phyloP scores from a whole-genome alignment of 805 yeast species.

The Yarrowia sp. region DNA sequence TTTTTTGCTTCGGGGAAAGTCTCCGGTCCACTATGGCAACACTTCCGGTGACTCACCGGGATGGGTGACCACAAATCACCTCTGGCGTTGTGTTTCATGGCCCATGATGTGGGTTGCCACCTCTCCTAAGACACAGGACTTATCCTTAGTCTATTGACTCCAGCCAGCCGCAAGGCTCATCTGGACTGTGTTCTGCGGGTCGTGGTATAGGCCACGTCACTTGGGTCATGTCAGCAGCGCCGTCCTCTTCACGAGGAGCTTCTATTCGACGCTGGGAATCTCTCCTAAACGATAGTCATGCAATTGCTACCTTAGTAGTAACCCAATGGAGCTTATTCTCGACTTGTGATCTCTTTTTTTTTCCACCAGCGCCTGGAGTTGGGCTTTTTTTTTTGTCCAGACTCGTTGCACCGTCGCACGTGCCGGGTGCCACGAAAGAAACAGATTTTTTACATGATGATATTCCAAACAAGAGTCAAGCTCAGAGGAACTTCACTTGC shows the following conservation, averaged over 20 bases:
- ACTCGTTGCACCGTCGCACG: slow-evolving; percentile 45
- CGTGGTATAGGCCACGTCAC: slow-evolving; percentile 15
- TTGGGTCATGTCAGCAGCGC: slow-evolving; percentile 30
- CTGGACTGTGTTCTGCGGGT: slow-evolving; percentile 37
- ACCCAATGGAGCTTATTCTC: slow-evolving; percentile 52
- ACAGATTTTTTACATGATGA: slow-evolving; percentile 44
- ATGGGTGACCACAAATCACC: slow-evolving; percentile 26
- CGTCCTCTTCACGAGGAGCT: slow-evolving; percentile 23
- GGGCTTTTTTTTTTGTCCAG: slow-evolving; percentile 2
- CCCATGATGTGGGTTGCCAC: slow-evolving; percentile 39
- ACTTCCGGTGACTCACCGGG: slow-evolving; percentile 42
- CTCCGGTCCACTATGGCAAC: slow-evolving; percentile 51
- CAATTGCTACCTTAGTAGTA: slow-evolving; percentile 47
- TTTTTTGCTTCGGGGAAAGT: slow-evolving; percentile 51
- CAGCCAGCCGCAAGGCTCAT: slow-evolving; percentile 40
- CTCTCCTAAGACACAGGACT: slow-evolving; percentile 24
- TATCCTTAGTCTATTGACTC: slow-evolving; percentile 17
- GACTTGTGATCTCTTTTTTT: slow-evolving; percentile 42
- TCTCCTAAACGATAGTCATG: slow-evolving; percentile 47
- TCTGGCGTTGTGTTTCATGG: slow-evolving; percentile 38
- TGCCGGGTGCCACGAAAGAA: slow-evolving; percentile 42
- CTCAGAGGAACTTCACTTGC: slow-evolving; percentile 45
- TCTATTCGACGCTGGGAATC: slow-evolving; percentile 41
- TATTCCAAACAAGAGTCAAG: slow-evolving; percentile 49
- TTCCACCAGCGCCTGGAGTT: slow-evolving; percentile 38